Evolutionary conservation across 179 eudicot species (phyloP).

Genomic region (Corrigiola litoralis): DNA sequence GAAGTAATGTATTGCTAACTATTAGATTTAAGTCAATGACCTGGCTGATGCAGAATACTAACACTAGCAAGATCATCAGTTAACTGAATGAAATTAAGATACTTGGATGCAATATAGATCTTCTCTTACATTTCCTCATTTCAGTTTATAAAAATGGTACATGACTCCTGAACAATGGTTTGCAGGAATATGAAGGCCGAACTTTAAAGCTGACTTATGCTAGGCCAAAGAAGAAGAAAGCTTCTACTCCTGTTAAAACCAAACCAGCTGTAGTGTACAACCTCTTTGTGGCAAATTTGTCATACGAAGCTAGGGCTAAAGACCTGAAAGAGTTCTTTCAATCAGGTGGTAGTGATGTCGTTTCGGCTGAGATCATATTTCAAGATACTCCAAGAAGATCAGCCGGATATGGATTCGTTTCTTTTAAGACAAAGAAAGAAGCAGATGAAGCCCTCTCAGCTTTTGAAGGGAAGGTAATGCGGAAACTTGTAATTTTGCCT

Average conservation of each 20-base stretch:
- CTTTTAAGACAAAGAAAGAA: slow-evolving; percentile 60
- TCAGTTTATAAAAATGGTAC: neutral
- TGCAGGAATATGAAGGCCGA: slow-evolving; percentile 77
- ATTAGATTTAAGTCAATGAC: too few species aligned
- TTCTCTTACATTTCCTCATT: neutral
- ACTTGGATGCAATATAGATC: neutral
- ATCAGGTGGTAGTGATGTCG: slow-evolving; percentile 40
- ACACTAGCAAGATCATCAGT: too few species aligned
- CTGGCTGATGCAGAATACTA: too few species aligned
- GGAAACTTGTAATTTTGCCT: neutral
- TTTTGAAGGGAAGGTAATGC: slow-evolving; percentile 68
- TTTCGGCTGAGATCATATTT: slow-evolving; percentile 61
- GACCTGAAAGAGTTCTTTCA: slow-evolving; percentile 65
- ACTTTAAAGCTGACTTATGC: slow-evolving; percentile 58
- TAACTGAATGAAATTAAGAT: too few species aligned
- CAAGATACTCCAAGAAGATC: slow-evolving; percentile 52
- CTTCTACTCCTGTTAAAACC: slow-evolving; percentile 26
- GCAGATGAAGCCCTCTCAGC: slow-evolving; percentile 58
- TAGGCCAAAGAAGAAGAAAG: slow-evolving; percentile 42
- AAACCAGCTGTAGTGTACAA: slow-evolving; percentile 50
- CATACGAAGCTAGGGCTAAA: slow-evolving; percentile 51
- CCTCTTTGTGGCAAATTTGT: slow-evolving; percentile 63
- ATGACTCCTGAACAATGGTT: neutral
- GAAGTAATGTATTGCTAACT: too few species aligned
- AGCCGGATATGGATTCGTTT: slow-evolving; percentile 81